A percentile compares a stretch with the other conserved stretches of the same genome.
Evolutionary conservation across 2,329 filamentous ascomycete species (phyloP).

Genomic region (Dactylellina parvicollis): DNA sequence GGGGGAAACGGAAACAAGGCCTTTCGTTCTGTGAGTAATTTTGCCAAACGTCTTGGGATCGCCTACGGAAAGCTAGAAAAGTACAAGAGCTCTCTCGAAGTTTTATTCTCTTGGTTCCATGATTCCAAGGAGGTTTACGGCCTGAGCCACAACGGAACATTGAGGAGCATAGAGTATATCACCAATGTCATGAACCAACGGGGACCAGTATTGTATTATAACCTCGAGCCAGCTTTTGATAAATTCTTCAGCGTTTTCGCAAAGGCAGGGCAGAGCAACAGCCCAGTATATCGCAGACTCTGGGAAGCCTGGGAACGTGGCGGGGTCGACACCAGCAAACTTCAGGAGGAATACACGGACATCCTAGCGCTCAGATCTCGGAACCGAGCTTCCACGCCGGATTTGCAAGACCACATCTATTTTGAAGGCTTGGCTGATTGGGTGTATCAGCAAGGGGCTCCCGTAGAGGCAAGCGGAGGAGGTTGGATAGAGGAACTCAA

Average conservation of each 20-base stretch:
- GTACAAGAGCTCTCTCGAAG: neutral
- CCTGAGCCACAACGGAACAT: neutral
- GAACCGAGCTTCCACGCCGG: conserved; percentile 3
- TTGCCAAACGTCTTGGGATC: neutral
- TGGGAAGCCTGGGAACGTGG: conserved; percentile 16
- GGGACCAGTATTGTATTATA: conserved; percentile 11
- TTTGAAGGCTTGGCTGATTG: conserved; percentile 8
- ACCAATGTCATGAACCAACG: neutral
- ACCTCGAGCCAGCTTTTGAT: neutral
- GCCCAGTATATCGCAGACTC: neutral
- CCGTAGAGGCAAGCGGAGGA: no score
- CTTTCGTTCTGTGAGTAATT: neutral
- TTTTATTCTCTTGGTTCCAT: neutral
- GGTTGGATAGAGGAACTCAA: no score
- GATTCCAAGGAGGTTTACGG: neutral
- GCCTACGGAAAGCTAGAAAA: neutral
- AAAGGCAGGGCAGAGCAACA: neutral
- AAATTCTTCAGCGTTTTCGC: neutral
- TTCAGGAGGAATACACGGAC: conserved; percentile 4
- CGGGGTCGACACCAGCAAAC: neutral
- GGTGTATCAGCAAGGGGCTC: conserved; percentile 11
- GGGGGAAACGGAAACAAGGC: neutral
- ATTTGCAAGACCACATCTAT: conserved; percentile 8
- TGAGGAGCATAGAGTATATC: neutral
- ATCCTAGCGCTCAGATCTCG: neutral